phyloP scores from a whole-genome alignment of 2,329 filamentous ascomycete genomes.

The Sporothrix pallida region DNA sequence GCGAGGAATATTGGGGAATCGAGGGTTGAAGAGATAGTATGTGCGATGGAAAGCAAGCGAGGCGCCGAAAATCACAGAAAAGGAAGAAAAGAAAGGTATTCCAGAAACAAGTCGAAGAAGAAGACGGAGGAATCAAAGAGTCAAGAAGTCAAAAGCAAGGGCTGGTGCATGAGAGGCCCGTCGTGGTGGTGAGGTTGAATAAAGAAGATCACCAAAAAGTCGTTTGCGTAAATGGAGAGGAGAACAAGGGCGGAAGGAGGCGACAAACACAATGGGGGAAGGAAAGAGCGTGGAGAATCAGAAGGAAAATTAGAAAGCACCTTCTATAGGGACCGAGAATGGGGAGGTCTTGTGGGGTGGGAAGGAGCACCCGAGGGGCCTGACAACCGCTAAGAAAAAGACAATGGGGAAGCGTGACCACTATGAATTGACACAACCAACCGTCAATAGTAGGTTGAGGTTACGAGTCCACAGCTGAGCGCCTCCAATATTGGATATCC shows the following conservation, averaged over 20 bases:
- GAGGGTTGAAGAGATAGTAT: neutral
- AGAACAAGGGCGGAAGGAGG: constrained; percentile 15
- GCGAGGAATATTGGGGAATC: neutral
- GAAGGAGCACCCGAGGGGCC: constrained; percentile 26
- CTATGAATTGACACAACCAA: neutral
- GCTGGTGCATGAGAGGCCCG: neutral
- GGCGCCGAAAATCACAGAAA: constrained; percentile 21
- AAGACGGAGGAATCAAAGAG: neutral
- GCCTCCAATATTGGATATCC: constrained; percentile 22
- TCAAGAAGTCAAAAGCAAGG: neutral
- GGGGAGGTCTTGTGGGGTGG: constrained; percentile 17
- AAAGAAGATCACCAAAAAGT: constrained; percentile 18
- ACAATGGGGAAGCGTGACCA: constrained; percentile 27
- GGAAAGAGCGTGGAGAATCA: constrained; percentile 29
- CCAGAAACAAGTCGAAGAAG: constrained; percentile 15
- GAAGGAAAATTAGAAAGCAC: constrained; percentile 30
- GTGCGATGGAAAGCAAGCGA: neutral
- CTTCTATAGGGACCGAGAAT: constrained; percentile 1
- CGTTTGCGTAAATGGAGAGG: constrained; percentile 17
- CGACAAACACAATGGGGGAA: neutral
- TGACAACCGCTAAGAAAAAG: constrained; percentile 25
- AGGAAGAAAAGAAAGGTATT: constrained; percentile 9
- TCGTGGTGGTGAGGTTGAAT: constrained; percentile 10
- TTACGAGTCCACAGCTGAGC: neutral
- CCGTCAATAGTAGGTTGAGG: neutral